A percentile compares a stretch with the other conserved stretches of the same genome.
Evolutionary conservation across 1,139 yeast species (phyloP).

Genomic region (Kodamaea sp.): DNA sequence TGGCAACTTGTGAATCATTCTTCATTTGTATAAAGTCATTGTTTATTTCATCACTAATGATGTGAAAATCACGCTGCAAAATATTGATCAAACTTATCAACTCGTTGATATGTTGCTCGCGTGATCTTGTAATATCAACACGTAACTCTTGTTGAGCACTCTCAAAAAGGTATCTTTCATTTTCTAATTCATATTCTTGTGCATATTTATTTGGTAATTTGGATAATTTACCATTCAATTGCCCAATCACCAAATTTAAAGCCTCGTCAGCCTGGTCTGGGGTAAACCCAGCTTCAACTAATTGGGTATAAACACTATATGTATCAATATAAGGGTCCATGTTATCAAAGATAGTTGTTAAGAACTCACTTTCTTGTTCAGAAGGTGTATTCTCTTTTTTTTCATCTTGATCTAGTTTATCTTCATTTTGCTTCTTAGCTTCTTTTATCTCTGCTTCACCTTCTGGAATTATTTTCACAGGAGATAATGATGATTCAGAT

Average conservation of each 20-base stretch:
- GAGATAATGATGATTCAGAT: too few species aligned
- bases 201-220: slow-evolving; percentile 58
- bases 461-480: not conserved
- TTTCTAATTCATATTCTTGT: slow-evolving; percentile 71
- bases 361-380: slow-evolving; percentile 8
- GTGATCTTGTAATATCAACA: slow-evolving; percentile 70
- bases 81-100: slow-evolving; percentile 63
- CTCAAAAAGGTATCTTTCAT: slow-evolving; percentile 82
- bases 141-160: slow-evolving; percentile 88
- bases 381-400: slow-evolving; percentile 2
- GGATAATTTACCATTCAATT: slow-evolving; percentile 52
- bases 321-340: slow-evolving; percentile 54
- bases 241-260: slow-evolving; percentile 46
- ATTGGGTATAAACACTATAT: slow-evolving; percentile 40
- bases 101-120: slow-evolving; percentile 71
- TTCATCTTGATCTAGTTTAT: not conserved
- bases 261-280: slow-evolving; percentile 52
- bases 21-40: slow-evolving; percentile 62
- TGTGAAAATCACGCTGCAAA: slow-evolving; percentile 67
- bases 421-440: not conserved
- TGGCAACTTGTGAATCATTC: slow-evolving; percentile 78
- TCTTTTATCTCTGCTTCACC: not conserved
- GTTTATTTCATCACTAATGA: slow-evolving; percentile 72
- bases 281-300: slow-evolving; percentile 48
- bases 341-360: slow-evolving; percentile 29